Conservation (phyloP, 495 filamentous ascomycete genomes). For the Podospora australis region DNA sequence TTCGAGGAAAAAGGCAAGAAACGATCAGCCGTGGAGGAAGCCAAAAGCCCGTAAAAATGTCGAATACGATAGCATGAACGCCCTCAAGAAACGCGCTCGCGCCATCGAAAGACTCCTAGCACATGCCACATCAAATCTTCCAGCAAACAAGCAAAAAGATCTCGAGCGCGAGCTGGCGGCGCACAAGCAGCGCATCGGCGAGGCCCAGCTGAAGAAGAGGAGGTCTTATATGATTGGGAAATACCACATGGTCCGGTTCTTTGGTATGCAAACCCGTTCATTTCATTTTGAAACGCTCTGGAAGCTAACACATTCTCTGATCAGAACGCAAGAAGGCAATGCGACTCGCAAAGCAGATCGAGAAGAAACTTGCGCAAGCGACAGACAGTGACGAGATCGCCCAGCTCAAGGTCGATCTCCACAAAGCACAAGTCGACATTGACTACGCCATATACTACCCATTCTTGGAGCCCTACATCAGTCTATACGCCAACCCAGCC, state of each 20-base stretch:
- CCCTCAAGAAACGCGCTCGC: constrained; percentile 54
- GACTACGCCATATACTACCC: constrained; percentile 85
- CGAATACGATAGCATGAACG: constrained; percentile 31
- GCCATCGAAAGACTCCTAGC: constrained; percentile 58
- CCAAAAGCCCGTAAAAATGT: constrained; percentile 29
- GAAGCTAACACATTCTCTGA: not conserved
- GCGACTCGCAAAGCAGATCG: constrained; percentile 58
- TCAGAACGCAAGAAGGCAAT: constrained; percentile 81
- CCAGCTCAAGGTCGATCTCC: constrained; percentile 51
- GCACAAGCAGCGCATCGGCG: constrained; percentile 64
- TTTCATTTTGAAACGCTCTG: not conserved
- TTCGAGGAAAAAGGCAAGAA: constrained; percentile 12
- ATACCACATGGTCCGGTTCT: constrained; percentile 94
- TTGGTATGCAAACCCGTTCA: constrained; percentile 62
- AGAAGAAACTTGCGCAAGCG: constrained; percentile 45
- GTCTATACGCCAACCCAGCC: constrained; percentile 57
- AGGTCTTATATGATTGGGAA: constrained; percentile 70
- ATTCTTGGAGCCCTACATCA: constrained; percentile 68
- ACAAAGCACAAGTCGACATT: constrained; percentile 68
- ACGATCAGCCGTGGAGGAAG: constrained; percentile 20
- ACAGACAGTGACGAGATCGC: constrained; percentile 44
- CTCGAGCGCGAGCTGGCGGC: constrained; percentile 75
- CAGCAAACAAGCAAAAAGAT: constrained; percentile 66
- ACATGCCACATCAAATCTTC: constrained; percentile 50
- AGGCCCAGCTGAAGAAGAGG: constrained; percentile 48